A percentile compares a stretch with the other conserved stretches of the same genome.
phyloP scores from a whole-genome alignment of 1,139 yeast genomes.

The Taphrina flavorubra region DNA sequence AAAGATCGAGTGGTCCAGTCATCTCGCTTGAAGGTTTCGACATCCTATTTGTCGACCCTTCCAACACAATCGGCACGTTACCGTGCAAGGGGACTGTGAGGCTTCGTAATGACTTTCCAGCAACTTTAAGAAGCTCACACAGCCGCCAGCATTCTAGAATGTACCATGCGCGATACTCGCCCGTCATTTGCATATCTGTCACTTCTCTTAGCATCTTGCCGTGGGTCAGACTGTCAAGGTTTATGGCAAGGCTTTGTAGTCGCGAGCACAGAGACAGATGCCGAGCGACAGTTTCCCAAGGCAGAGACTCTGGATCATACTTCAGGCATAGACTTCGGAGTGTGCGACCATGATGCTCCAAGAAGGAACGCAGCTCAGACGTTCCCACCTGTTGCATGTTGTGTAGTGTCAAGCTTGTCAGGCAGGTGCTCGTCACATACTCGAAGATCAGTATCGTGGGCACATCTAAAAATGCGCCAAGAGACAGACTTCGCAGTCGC shows the following conservation, averaged over 20 bases:
- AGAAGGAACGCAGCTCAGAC: too few relatives aligned
- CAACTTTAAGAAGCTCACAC: background rate
- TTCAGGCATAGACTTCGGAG: background rate
- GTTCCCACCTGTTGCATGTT: background rate
- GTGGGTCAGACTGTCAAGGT: background rate
- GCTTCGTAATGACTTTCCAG: background rate
- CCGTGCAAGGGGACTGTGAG: constrained; percentile 8
- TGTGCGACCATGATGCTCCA: background rate
- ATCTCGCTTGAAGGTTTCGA: background rate
- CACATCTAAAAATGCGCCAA: too few relatives aligned
- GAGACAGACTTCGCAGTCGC: background rate
- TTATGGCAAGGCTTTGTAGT: background rate
- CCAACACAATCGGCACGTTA: background rate
- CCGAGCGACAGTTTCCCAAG: too few relatives aligned
- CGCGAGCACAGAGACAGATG: too few relatives aligned
- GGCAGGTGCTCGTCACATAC: background rate
- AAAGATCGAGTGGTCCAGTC: background rate
- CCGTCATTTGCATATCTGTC: background rate
- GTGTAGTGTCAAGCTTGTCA: background rate
- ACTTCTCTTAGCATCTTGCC: background rate
- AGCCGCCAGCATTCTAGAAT: background rate
- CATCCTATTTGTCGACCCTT: background rate
- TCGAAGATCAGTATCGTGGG: too few relatives aligned
- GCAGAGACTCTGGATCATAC: background rate
- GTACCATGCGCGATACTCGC: background rate